Conservation (phyloP, 2,329 filamentous ascomycete genomes). For the Colletotrichum shisoi region DNA sequence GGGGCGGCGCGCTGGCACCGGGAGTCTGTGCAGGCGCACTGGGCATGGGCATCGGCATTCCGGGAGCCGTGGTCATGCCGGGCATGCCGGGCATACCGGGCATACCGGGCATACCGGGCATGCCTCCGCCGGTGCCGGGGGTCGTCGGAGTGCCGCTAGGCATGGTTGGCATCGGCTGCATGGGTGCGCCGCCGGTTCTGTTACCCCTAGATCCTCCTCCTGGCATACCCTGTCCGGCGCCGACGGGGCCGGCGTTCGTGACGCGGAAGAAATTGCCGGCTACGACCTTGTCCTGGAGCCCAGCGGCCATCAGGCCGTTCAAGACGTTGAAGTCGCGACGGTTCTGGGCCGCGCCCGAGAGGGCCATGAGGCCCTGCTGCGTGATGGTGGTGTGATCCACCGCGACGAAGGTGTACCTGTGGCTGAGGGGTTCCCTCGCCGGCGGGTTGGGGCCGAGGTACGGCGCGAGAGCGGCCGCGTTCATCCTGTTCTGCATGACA, state of each 20-base stretch:
- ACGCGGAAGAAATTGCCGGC: conserved; percentile 53
- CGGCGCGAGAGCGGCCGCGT: conserved; percentile 39
- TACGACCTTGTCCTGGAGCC: conserved; percentile 47
- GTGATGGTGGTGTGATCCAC: conserved; percentile 49
- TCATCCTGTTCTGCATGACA: conserved; percentile 46
- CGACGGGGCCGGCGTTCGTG: conserved; percentile 46
- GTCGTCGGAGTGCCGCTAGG: conserved; percentile 18
- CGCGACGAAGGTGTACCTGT: conserved; percentile 52
- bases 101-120: conserved; percentile 29
- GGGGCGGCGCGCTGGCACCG: conserved; percentile 16
- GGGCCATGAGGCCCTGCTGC: conserved; percentile 42
- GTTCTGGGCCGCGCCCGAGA: conserved; percentile 45
- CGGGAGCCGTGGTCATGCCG: conserved; percentile 11
- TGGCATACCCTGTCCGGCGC: conserved; percentile 31
- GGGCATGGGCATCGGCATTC: conserved; percentile 34
- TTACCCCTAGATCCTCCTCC: conserved; percentile 18
- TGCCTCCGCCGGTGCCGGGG: conserved; percentile 18
- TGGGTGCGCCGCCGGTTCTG: conserved; percentile 16
- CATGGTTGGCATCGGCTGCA: conserved; percentile 9
- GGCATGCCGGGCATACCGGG: conserved; percentile 27
- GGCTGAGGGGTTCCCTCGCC: conserved; percentile 49
- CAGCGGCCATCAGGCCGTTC: conserved; percentile 46
- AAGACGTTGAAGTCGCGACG: conserved; percentile 48
- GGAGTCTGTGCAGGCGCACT: conserved; percentile 1
- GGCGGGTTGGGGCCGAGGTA: conserved; percentile 53